These are phyloP conservation scores for Gamarada debralockiae DNA, from an alignment of 495 filamentous ascomycete species.

Conservation along the genomic window DNA sequence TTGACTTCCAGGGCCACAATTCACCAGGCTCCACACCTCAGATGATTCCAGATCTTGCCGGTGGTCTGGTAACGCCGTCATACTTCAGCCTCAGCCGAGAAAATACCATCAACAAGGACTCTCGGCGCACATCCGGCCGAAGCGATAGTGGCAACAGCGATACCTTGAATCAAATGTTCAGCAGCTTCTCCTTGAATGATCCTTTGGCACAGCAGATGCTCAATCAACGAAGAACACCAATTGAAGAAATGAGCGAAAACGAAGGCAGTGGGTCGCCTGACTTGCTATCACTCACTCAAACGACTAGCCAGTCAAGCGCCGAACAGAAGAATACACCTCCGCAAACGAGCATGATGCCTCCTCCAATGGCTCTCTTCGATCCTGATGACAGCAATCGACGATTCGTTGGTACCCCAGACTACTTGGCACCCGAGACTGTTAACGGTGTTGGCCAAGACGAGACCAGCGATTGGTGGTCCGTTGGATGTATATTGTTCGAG, in stretches of 20 bases:
- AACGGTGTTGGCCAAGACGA: slow-evolving; percentile 93
- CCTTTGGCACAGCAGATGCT: slow-evolving; percentile 26
- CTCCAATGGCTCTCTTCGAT: slow-evolving; percentile 93
- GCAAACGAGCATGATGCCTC: slow-evolving; percentile 79
- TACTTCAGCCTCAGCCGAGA: slow-evolving; percentile 83
- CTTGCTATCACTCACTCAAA: slow-evolving; percentile 57
- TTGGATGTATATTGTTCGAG: slow-evolving; percentile 96
- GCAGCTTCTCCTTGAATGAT: slow-evolving; percentile 78
- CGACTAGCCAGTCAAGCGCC: slow-evolving; percentile 51
- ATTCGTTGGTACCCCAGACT: slow-evolving; percentile 97
- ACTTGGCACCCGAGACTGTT: slow-evolving; percentile 95
- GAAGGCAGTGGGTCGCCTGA: slow-evolving; percentile 66
- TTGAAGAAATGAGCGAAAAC: slow-evolving; percentile 63
- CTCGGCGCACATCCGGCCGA: slow-evolving; percentile 78
- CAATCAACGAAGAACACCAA: slow-evolving; percentile 42
- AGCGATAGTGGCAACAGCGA: slow-evolving; percentile 93
- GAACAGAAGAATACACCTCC: slow-evolving; percentile 55
- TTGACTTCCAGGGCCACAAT: slow-evolving; percentile 76
- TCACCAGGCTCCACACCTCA: slow-evolving; percentile 83
- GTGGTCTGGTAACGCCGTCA: slow-evolving; percentile 73
- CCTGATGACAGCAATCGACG: slow-evolving; percentile 89
- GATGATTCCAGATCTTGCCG: slow-evolving; percentile 74
- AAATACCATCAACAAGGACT: slow-evolving; percentile 63
- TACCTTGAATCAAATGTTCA: slow-evolving; percentile 76
- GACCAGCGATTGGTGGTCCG: slow-evolving; percentile 98